phyloP scores from a whole-genome alignment of 179 eudicot species.

The Dionaea muscipula region DNA sequence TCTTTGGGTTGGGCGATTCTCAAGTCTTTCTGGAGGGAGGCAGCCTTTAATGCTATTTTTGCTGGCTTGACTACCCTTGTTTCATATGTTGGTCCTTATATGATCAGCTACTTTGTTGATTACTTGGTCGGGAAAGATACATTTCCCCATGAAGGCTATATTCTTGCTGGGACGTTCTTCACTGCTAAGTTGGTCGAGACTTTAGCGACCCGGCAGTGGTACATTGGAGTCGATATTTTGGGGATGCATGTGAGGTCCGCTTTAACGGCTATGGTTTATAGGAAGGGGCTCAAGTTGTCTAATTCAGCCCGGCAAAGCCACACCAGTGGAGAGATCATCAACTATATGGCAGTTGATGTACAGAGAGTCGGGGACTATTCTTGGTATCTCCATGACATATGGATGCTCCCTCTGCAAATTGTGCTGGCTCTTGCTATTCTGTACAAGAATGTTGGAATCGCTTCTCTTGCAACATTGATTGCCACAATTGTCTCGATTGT shows the following conservation, averaged over 20 bases:
- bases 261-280: constrained; percentile 78
- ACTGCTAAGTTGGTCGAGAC: constrained; percentile 77
- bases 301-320: constrained; percentile 75
- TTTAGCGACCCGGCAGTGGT: constrained; percentile 73
- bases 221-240: constrained; percentile 85
- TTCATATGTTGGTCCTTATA: constrained; percentile 89
- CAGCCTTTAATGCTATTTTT: constrained; percentile 76
- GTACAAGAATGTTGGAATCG: constrained; percentile 83
- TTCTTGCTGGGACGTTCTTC: constrained; percentile 77
- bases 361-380: constrained; percentile 87
- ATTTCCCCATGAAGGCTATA: constrained; percentile 69
- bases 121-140: constrained; percentile 63
- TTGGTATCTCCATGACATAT: constrained; percentile 90
- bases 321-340: constrained; percentile 87
- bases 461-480: constrained; percentile 68
- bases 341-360: constrained; percentile 94
- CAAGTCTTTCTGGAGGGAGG: constrained; percentile 87
- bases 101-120: constrained; percentile 94
- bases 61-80: constrained; percentile 79
- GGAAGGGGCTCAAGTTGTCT: constrained; percentile 76
- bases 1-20: constrained; percentile 77
- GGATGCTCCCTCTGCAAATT: constrained; percentile 92
- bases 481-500: constrained; percentile 76
- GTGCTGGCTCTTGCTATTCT: constrained; percentile 79
- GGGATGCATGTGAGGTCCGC: constrained; percentile 94